Base-by-base conservation (phyloP, 495 filamentous ascomycete genomes). In the Cudoniella acicularis region DNA sequence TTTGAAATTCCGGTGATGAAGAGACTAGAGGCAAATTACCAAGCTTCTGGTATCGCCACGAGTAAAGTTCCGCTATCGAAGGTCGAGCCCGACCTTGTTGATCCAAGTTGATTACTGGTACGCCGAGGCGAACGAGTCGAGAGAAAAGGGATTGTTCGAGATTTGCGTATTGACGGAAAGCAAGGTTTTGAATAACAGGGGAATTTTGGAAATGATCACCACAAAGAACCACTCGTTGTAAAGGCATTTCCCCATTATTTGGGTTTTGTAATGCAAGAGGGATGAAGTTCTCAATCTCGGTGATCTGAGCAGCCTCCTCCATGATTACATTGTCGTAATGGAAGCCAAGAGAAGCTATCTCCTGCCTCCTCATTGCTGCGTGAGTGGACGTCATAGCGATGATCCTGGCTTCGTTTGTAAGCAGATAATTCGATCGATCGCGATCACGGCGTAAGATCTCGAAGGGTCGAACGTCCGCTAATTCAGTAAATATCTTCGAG, bases 301-400 rank as follows among this genome's bases (percentile, higher is more conserved):
- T 98, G 67, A 98, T 95, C 64, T 99, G 94, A 20, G 94, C 94
- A 1, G 94, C 92, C 76, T 99, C 94, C 80, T 99, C 94, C 93
- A 99, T 96, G 51, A 99, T 79, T 13, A 99, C 88, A 63, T 96
- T 98, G 73, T 98, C 92, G 64, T 98, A 99, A 62, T 91, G 89
- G 78, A 99, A 98, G 4, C 94, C 95, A 46, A 97, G 79, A 18
- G 83, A 79, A 0, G 90, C 87, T 65, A 99, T 99, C 66, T 98
- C 94, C 60, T 89, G 85, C 49, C 92, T 80, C 57, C 92, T 87
- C 87, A 98, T 99, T n/a, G 94, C 94, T 10, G 94, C 95, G 73
- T 99, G 94, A 1, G 94, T 99, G 2, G 90, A 91, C 10, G 94
- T 99, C 95, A 98, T 98, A 53, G 94, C 94, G 61, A 99, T 88